Evolutionary conservation across 345 rosid genomes (phyloP).

Genomic region (Pistacia atlantica): DNA sequence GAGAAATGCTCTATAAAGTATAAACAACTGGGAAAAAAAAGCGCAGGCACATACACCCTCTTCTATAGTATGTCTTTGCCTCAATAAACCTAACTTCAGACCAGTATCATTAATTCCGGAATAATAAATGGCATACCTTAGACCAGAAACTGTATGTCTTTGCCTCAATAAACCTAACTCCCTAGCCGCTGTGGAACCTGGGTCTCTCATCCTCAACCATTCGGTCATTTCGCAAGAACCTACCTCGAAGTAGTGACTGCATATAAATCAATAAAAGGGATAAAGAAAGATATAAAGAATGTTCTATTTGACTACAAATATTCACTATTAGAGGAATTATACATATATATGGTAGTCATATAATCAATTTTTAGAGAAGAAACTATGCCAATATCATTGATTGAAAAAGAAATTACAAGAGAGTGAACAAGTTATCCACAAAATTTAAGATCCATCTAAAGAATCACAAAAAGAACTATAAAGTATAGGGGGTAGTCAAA

Average conservation of each 20-base stretch:
- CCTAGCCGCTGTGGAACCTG: conserved; percentile 66
- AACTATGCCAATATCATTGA: no score
- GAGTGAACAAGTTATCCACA: no score
- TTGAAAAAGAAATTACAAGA: no score
- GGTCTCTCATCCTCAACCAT: conserved; percentile 53
- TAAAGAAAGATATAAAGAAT: background rate
- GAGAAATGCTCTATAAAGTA: background rate
- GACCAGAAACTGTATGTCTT: conserved; percentile 87
- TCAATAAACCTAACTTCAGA: conserved; percentile 67
- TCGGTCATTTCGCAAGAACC: conserved; percentile 87
- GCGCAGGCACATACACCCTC: no score
- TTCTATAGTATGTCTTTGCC: conserved; percentile 49
- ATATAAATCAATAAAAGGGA: conserved; percentile 16
- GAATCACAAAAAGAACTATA: no score
- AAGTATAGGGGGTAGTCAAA: no score
- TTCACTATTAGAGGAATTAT: background rate
- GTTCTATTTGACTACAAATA: background rate
- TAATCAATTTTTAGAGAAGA: no score
- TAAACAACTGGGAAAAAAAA: background rate
- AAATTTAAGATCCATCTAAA: no score
- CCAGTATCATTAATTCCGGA: background rate
- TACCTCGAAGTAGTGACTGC: conserved; percentile 90
- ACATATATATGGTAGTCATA: conserved; percentile 5
- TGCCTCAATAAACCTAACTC: conserved; percentile 91
- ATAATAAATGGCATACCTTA: conserved; percentile 55